Percentiles rank a stretch among this genome's conserved stretches.
Conservation (phyloP, 1,284 basidiomycete genomes). For the Veloboletus limbatus region DNA sequence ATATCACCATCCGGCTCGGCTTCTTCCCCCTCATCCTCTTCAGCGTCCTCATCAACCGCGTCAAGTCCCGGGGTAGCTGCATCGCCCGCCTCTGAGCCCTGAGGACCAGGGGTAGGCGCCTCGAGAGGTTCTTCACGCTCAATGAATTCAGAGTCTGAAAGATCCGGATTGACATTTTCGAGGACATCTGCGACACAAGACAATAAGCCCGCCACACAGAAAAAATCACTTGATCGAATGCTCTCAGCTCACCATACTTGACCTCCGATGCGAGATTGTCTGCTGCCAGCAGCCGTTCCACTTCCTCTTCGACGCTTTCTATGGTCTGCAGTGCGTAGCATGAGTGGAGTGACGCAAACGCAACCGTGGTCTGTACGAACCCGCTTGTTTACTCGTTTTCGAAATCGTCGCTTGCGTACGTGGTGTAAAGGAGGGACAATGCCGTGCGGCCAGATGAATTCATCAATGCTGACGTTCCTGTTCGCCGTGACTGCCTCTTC, state of each 20-base stretch:
- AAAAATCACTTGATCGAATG: neutral
- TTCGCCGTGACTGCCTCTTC: constrained; percentile 60
- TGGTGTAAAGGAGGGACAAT: constrained; percentile 92
- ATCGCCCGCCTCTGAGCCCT: constrained; percentile 61
- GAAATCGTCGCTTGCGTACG: constrained; percentile 89
- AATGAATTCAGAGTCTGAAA: constrained; percentile 85
- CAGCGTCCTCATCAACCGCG: constrained; percentile 58
- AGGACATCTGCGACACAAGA: constrained; percentile 54
- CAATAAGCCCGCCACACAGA: neutral
- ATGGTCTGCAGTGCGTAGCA: constrained; percentile 62
- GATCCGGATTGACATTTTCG: constrained; percentile 81
- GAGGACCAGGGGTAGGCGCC: constrained; percentile 57
- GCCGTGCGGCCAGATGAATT: constrained; percentile 97
- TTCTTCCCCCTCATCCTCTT: constrained; percentile 57
- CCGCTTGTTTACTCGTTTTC: constrained; percentile 83
- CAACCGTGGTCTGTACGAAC: constrained; percentile 40
- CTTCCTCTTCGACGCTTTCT: constrained; percentile 96
- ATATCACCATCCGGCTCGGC: constrained; percentile 63
- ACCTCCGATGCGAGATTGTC: constrained; percentile 82
- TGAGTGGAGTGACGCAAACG: constrained; percentile 3
- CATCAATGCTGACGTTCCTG: constrained; percentile 84
- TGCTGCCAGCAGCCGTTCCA: constrained; percentile 86
- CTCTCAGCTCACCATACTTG: constrained; percentile 59
- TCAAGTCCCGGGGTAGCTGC: constrained; percentile 52
- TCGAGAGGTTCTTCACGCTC: constrained; percentile 64